Percentiles rank a stretch among this genome's conserved stretches.
Conservation (phyloP, 345 rosid genomes). For the Boechera divaricarpa region DNA sequence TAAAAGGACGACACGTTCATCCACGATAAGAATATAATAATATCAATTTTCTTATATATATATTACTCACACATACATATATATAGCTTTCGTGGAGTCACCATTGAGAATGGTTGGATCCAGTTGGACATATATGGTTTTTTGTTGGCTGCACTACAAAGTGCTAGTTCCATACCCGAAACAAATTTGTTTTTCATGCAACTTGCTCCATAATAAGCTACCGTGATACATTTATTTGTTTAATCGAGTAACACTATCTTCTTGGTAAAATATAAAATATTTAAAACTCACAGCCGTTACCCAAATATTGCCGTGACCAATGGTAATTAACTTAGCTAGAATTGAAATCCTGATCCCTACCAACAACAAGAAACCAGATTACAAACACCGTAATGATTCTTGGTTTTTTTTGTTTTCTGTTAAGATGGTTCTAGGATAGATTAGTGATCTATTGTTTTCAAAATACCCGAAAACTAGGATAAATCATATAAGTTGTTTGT, state of each 20-base stretch:
- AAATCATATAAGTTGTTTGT: too few relatives aligned
- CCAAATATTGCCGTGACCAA: background rate
- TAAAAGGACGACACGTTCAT: background rate
- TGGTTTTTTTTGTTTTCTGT: too few relatives aligned
- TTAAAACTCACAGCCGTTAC: too few relatives aligned
- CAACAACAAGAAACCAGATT: too few relatives aligned
- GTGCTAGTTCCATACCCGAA: conserved; percentile 24
- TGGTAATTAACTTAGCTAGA: background rate
- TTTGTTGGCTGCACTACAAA: conserved; percentile 20
- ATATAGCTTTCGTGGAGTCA: conserved; percentile 5
- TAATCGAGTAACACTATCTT: background rate
- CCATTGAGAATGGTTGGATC: conserved; percentile 36
- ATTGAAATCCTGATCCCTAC: background rate
- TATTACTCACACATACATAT: background rate
- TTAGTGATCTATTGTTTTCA: too few relatives aligned
- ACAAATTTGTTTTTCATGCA: conserved; percentile 17
- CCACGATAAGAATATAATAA: background rate
- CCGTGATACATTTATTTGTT: background rate
- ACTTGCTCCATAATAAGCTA: conserved; percentile 20
- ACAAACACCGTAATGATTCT: too few relatives aligned
- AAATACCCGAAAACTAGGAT: too few relatives aligned
- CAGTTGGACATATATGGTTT: conserved; percentile 14
- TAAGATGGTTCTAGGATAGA: too few relatives aligned
- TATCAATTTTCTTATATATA: too few relatives aligned
- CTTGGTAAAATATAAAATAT: background rate